Conservation (phyloP, 2,329 filamentous ascomycete genomes). For the Thermochaetoides dissita region DNA sequence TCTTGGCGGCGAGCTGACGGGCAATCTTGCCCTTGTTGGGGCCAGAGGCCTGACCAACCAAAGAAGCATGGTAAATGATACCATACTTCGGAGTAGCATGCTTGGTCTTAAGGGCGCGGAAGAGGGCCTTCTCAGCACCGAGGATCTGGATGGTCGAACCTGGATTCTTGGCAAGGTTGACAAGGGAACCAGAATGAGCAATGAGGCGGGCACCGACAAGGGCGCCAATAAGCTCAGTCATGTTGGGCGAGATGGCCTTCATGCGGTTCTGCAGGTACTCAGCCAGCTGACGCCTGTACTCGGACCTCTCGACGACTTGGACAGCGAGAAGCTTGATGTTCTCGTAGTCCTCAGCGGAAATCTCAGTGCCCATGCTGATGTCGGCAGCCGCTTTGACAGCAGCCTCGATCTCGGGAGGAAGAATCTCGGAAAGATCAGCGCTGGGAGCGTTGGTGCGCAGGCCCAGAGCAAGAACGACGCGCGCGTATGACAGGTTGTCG, state of each 20-base stretch:
- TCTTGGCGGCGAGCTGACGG: constrained; percentile 86
- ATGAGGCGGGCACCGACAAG: constrained; percentile 91
- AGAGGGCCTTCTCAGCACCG: constrained; percentile 95
- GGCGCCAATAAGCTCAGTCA: constrained; percentile 84
- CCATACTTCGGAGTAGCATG: constrained; percentile 98
- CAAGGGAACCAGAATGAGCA: constrained; percentile 82
- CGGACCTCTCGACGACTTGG: constrained; percentile 82
- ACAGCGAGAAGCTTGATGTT: constrained; percentile 87
- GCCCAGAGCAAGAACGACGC: constrained; percentile 76
- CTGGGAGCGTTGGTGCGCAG: constrained; percentile 68
- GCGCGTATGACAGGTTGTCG: constrained; percentile 89
- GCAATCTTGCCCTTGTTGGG: constrained; percentile 99
- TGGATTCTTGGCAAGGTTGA: constrained; percentile 88
- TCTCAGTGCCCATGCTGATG: constrained; percentile 97
- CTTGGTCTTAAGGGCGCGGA: constrained; percentile 97
- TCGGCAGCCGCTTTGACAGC: constrained; percentile 90
- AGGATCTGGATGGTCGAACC: constrained; percentile 96
- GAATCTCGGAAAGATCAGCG: constrained; percentile 72
- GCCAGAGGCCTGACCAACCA: constrained; percentile 92
- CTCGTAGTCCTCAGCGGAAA: constrained; percentile 78
- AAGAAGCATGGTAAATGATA: constrained; percentile 79
- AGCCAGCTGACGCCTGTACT: constrained; percentile 77
- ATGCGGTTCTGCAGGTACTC: constrained; percentile 85
- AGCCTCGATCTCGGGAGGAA: constrained; percentile 87
- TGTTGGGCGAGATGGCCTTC: constrained; percentile 91